Percentiles rank a stretch among this genome's conserved stretches.
phyloP scores from a whole-genome alignment of 805 yeast genomes.

The Komagataella pseudopastoris region DNA sequence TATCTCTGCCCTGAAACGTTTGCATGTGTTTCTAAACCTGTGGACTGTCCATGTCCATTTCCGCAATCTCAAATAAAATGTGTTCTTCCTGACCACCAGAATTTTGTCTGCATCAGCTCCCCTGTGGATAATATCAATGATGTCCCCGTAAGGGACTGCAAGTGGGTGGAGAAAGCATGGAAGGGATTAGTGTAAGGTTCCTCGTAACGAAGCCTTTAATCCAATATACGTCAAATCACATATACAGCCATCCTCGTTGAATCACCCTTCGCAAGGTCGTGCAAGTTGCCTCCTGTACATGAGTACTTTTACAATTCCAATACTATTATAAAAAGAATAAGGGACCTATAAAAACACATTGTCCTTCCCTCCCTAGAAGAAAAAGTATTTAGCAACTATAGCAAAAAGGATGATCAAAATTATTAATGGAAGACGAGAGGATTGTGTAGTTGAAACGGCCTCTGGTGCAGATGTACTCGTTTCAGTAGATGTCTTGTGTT shows the following conservation, averaged over 20 bases:
- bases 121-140: constrained; percentile 19
- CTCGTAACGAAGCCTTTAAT: neutral
- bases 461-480: neutral
- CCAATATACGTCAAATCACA: neutral
- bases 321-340: neutral
- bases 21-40: constrained; percentile 54
- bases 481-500: constrained; percentile 1
- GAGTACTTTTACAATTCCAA: neutral
- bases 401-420: neutral
- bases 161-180: constrained; percentile 69
- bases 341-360: constrained; percentile 2
- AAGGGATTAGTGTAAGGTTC: constrained; percentile 32
- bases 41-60: constrained; percentile 84
- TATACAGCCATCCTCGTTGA: neutral
- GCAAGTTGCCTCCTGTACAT: neutral
- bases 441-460: neutral
- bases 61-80: constrained; percentile 81
- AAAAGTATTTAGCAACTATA: neutral
- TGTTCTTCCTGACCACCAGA: constrained; percentile 48
- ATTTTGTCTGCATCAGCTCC: constrained; percentile 40
- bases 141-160: constrained; percentile 62
- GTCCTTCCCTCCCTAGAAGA: neutral
- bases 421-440: neutral
- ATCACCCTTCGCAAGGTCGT: neutral
- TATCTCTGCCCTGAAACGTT: constrained; percentile 79